Evolutionary conservation across 768 basidiomycete species (phyloP).

Genomic region (Rhodotorula sphaerocarpa): DNA sequence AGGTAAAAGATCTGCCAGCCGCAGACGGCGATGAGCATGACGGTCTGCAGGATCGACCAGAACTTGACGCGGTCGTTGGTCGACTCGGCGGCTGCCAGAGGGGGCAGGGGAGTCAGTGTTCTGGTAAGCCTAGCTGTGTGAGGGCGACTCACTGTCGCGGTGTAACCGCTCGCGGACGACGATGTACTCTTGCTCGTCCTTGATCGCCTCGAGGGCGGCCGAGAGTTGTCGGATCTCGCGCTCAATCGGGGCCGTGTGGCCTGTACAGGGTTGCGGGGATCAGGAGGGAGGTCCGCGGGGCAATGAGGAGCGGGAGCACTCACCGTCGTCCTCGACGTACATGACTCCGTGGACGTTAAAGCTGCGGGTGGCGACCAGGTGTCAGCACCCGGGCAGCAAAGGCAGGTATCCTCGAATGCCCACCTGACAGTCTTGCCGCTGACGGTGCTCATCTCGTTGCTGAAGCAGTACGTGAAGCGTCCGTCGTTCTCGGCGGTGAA

Average conservation of each 20-base stretch:
- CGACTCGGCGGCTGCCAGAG: constrained; percentile 45
- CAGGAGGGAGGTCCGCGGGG: too few species aligned
- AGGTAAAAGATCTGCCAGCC: constrained; percentile 98
- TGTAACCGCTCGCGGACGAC: constrained; percentile 86
- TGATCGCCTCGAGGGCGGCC: constrained; percentile 72
- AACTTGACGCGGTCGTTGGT: constrained; percentile 89
- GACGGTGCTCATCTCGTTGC: constrained; percentile 95
- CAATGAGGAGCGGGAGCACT: too few species aligned
- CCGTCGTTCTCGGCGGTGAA: constrained; percentile 83
- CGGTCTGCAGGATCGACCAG: constrained; percentile 90
- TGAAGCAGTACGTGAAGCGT: constrained; percentile 91
- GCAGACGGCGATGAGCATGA: constrained; percentile 79
- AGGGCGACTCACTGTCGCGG: constrained; percentile 72
- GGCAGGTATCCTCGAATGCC: constrained; percentile 1
- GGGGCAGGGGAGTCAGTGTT: not conserved
- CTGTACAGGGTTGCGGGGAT: not conserved
- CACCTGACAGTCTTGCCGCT: constrained; percentile 92
- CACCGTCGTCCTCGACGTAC: constrained; percentile 83
- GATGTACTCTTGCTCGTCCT: constrained; percentile 99
- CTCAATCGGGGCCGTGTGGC: constrained; percentile 82
- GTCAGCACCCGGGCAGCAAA: not conserved
- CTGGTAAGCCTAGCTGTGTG: not conserved
- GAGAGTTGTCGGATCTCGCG: constrained; percentile 82
- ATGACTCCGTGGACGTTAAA: constrained; percentile 98
- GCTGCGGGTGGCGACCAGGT: constrained; percentile 45